Evolutionary conservation across 768 basidiomycete genomes (phyloP).

Genomic region (Lentinula guzmanii): DNA sequence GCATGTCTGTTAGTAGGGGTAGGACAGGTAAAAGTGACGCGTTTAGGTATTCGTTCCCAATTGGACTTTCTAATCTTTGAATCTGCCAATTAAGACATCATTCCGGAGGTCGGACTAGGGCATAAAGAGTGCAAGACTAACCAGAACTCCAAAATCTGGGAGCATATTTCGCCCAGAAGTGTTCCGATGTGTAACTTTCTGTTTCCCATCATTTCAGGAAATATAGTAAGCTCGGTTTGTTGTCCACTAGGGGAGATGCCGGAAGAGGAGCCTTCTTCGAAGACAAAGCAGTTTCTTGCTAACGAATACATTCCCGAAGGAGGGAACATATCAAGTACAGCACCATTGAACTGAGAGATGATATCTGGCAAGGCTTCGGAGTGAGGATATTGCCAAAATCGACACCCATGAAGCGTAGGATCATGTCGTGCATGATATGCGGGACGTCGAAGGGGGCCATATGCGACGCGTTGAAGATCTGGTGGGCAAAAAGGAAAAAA

Average conservation of each 20-base stretch:
- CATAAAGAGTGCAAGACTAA: slow-evolving; percentile 28
- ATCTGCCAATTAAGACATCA: slow-evolving; percentile 38
- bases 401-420: no score
- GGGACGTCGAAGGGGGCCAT: no score
- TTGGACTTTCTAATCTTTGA: slow-evolving; percentile 71
- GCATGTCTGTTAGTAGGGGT: slow-evolving; percentile 57
- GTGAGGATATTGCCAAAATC: slow-evolving; percentile 20
- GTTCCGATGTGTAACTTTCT: slow-evolving; percentile 86
- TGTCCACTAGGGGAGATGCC: slow-evolving; percentile 51
- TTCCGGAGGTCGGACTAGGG: slow-evolving; percentile 1
- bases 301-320: slow-evolving; percentile 66
- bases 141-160: slow-evolving; percentile 82
- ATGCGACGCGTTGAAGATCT: no score
- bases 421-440: no score
- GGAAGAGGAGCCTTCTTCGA: slow-evolving; percentile 63
- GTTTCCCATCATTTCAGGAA: slow-evolving; percentile 83
- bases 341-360: slow-evolving; percentile 60
- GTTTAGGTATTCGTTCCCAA: slow-evolving; percentile 84
- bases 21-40: slow-evolving; percentile 57
- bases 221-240: slow-evolving; percentile 65
- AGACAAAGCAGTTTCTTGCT: slow-evolving; percentile 78
- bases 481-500: no score
- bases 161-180: slow-evolving; percentile 83
- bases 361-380: slow-evolving; percentile 46
- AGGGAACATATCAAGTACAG: slow-evolving; percentile 63